Percentiles rank a stretch among this genome's conserved stretches.
Conservation (phyloP, 2,329 filamentous ascomycete species). For the Botryosphaeria dothidea region DNA sequence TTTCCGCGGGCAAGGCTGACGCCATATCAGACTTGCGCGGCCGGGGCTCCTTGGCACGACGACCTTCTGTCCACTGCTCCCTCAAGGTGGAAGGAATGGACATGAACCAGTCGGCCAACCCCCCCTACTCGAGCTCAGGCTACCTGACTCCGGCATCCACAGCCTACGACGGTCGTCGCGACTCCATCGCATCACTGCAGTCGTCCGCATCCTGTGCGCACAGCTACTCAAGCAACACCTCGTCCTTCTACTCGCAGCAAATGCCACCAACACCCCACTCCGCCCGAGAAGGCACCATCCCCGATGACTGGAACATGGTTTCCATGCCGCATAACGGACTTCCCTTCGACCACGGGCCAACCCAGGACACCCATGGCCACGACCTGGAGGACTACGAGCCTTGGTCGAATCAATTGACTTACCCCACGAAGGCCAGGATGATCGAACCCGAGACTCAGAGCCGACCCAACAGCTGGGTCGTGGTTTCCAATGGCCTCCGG, state of each 20-base stretch:
- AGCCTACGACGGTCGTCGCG: constrained; percentile 33
- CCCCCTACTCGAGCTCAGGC: constrained; percentile 25
- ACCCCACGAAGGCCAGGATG: neutral
- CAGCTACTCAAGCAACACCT: constrained; percentile 22
- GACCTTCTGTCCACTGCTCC: constrained; percentile 4
- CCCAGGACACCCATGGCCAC: constrained; percentile 1
- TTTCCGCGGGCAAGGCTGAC: constrained; percentile 16
- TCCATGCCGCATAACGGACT: constrained; percentile 18
- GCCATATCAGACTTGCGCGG: constrained; percentile 13
- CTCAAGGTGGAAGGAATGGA: constrained; percentile 25
- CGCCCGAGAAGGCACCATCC: constrained; percentile 25
- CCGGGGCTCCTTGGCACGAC: constrained; percentile 3
- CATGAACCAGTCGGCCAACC: constrained; percentile 26
- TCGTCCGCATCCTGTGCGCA: constrained; percentile 26
- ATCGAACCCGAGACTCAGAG: neutral
- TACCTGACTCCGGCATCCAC: constrained; percentile 29
- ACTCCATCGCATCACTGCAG: constrained; percentile 32
- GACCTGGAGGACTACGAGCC: constrained; percentile 12
- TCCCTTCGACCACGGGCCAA: constrained; percentile 25
- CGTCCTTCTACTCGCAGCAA: constrained; percentile 13
- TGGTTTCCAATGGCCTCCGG: neutral
- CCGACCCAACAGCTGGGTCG: constrained; percentile 8
- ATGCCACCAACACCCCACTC: constrained; percentile 32
- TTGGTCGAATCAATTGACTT: neutral
- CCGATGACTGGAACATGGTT: constrained; percentile 22